Base-by-base conservation (phyloP, 306 rosid species). In the Acacia melanoxylon region DNA sequence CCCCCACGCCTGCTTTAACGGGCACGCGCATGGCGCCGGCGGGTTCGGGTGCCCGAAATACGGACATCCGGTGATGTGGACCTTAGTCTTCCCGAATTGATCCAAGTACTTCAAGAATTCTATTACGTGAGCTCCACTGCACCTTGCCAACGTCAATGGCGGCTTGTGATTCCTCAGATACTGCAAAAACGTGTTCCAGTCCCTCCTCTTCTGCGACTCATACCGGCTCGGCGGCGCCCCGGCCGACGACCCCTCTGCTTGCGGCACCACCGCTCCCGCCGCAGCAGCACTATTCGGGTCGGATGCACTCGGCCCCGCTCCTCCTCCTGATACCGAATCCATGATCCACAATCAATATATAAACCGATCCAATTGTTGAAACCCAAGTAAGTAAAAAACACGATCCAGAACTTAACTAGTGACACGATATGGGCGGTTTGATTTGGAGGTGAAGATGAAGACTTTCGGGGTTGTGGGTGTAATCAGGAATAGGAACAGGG, bases 111-210 rank as follows among this genome's bases (percentile, higher is more conserved):
- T 96, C 73, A 96, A 44, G 81, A 93, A 96, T 75, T 96, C 99
- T 63, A 96, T 92, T 83, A 96, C 99, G 85, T 96, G 98, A 3
- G 99, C 99, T 4, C 99, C 98, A 74, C 99, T 96, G 92, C 99
- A 96, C 67, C 94, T 91, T 1, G 91, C 91, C 45, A 96, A 78
- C 45, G 94, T 88, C 67, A 96, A 86, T 29, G 99, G 99, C 16
- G 99, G 99, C 85, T 96, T 96, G 87, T 96, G 99, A 83, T 91
- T 93, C 72, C 78, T 82, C 41, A 96, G 86, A 82, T 96, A 96
- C 90, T 96, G 99, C 74, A 88, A 68, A 81, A 96, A 96, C 48
- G 98, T 96, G 90, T 92, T 96, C 99, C 99, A 96, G 91, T 96
- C 99, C 1, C 99, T 84, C 58, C 98, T 80, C 71, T 96, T 96